Evolutionary conservation across 805 yeast genomes (phyloP).

Genomic region (Nakazawaea wickerhamii): DNA sequence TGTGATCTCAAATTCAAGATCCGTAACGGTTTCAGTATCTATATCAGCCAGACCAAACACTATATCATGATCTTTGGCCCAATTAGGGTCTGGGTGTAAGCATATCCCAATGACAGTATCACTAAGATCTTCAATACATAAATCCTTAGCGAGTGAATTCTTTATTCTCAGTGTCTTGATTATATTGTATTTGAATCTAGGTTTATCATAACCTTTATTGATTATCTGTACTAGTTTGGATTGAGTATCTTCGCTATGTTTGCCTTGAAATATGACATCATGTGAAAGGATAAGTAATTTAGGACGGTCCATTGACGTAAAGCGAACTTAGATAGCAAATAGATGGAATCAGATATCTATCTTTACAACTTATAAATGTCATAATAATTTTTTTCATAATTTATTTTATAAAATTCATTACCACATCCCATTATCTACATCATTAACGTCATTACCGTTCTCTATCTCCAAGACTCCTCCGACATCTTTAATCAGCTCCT

Average conservation of each 20-base stretch:
- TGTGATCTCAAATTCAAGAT: conserved; percentile 17
- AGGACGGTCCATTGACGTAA: background rate
- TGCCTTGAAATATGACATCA: conserved; percentile 3
- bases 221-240: conserved; percentile 26
- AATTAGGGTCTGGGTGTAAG: conserved; percentile 20
- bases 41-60: conserved; percentile 13
- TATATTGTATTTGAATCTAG: conserved; percentile 36
- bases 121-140: conserved; percentile 21
- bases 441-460: conserved; percentile 9
- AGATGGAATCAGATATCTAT: background rate
- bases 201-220: conserved; percentile 47
- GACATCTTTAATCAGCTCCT: background rate
- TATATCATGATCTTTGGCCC: background rate
- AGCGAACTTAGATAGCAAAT: background rate
- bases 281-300: conserved; percentile 9
- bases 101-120: conserved; percentile 20
- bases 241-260: conserved; percentile 15
- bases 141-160: conserved; percentile 20
- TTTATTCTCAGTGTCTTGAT: conserved; percentile 39
- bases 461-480: conserved; percentile 12
- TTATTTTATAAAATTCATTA: background rate
- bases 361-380: too few species aligned
- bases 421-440: conserved; percentile 17
- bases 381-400: background rate
- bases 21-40: conserved; percentile 10